Evolutionary conservation across 768 basidiomycete species (phyloP), one percentile per base, ranked within the genome.

Genomic region (Tulasnella sp.): DNA sequence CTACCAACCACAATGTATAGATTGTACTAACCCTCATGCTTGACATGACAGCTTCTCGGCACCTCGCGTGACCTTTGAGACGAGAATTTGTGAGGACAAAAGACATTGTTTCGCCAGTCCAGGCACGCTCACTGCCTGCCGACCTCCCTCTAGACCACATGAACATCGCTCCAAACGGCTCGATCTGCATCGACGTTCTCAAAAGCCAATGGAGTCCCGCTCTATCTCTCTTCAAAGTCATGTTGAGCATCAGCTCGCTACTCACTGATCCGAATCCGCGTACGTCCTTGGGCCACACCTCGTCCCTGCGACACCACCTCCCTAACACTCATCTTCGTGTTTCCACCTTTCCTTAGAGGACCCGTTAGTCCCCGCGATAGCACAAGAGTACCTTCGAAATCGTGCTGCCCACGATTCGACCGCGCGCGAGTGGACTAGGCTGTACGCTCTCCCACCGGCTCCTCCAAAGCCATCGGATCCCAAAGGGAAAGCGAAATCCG

Each of bases 181-280:
- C 84, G 75, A 89, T 93, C 69, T 94, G 91, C 77, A 91, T 94
- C 75, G 91, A 97, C 80, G 93, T 96, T 67, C 85, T 98, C 73
- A 97, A 98, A 81, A 86, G 88, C 77, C 91, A 92, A 77, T 98
- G 95, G 95, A 95, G 92, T 1, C 95, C 95, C 7, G 95, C 95
- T 1, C 81, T 98, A 26, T 95, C 94, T 2, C 83, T 98, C 64
- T 95, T 92, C 84, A 97, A 98, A 83, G 91, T 96, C 77, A 89
- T 98, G 80, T 86, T 98, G 22, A 95, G 94, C 34, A 85, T 98
- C 4, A 95, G 94, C 0, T 95, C 94, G 0, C 86, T 98, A 12
- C 83, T 98, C 66, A 95, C 94, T 12, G 95, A 97, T 76, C 95
- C 95, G 0, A 98, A 98, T 81, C 95, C 95, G 0, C 85, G 93